Evolutionary conservation across 2,329 filamentous ascomycete genomes (phyloP).

Genomic region (Eutypella sp.): DNA sequence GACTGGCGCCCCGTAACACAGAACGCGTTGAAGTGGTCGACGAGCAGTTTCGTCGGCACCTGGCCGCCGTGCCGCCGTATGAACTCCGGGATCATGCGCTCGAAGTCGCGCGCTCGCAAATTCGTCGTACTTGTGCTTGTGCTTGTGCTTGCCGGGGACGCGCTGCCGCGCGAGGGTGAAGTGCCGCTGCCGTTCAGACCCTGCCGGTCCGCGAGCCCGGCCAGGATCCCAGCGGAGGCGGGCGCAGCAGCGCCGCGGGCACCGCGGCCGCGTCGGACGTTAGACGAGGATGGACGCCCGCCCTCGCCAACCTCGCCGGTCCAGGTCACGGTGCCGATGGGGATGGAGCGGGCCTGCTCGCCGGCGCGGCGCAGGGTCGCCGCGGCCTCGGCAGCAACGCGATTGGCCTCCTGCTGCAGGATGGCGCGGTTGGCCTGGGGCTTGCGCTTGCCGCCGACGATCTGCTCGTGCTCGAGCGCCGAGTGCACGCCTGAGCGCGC

Average conservation of each 20-base stretch:
- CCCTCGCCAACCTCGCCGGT: conserved; percentile 78
- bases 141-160: conserved; percentile 27
- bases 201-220: conserved; percentile 54
- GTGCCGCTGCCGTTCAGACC: conserved; percentile 29
- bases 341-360: conserved; percentile 65
- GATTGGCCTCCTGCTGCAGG: conserved; percentile 75
- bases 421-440: conserved; percentile 71
- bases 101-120: conserved; percentile 57
- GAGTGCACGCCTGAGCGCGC: conserved; percentile 80
- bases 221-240: conserved; percentile 50
- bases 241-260: conserved; percentile 31
- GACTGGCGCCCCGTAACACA: conserved; percentile 66
- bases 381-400: conserved; percentile 73
- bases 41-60: conserved; percentile 76
- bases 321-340: conserved; percentile 87
- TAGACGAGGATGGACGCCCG: conserved; percentile 60
- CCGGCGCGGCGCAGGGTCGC: conserved; percentile 68
- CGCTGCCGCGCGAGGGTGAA: conserved; percentile 22
- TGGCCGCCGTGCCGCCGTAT: conserved; percentile 72
- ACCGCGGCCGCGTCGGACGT: conserved; percentile 40
- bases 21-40: conserved; percentile 83
- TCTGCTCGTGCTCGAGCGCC: conserved; percentile 89
- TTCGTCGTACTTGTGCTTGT: conserved; percentile 20
- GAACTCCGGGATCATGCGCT: conserved; percentile 71
- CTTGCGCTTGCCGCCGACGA: conserved; percentile 71